Evolutionary conservation across 2,329 filamentous ascomycete species (phyloP).

Genomic region (Massarina eburnea): DNA sequence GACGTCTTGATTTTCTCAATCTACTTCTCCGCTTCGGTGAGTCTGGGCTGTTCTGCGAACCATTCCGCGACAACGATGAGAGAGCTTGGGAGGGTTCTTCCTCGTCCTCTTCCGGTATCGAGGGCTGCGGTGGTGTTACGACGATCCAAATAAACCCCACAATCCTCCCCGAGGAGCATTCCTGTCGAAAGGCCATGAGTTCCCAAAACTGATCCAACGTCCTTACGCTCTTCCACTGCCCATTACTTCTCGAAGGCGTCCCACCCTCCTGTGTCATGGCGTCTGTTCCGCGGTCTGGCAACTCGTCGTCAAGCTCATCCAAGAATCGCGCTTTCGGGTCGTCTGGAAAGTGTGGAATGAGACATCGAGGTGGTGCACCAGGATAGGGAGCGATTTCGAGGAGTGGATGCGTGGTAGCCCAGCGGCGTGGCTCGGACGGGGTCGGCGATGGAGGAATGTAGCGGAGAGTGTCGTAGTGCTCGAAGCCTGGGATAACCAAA

Average conservation of each 20-base stretch:
- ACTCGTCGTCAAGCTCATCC: conserved; percentile 84
- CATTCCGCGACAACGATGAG: conserved; percentile 16
- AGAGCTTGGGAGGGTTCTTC: conserved; percentile 27
- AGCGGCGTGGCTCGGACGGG: conserved; percentile 44
- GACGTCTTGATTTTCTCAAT: conserved; percentile 14
- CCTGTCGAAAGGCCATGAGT: conserved; percentile 94
- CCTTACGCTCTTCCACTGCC: conserved; percentile 80
- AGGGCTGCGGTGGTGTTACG: conserved; percentile 62
- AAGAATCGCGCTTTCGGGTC: conserved; percentile 92
- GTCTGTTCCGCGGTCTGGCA: conserved; percentile 55
- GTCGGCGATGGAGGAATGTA: conserved; percentile 66
- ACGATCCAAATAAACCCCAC: conserved; percentile 96
- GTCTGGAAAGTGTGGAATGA: conserved; percentile 90
- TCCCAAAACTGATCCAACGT: conserved; percentile 96
- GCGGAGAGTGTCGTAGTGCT: conserved; percentile 74
- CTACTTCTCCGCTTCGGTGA: conserved; percentile 18
- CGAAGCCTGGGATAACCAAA: conserved; percentile 83
- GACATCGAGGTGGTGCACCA: conserved; percentile 74
- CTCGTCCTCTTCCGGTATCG: conserved; percentile 37
- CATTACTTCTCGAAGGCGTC: conserved; percentile 55
- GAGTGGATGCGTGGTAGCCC: conserved; percentile 68
- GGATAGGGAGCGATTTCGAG: conserved; percentile 70
- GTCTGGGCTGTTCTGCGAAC: conserved; percentile 14
- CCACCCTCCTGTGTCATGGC: conserved; percentile 38
- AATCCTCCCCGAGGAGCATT: conserved; percentile 87